Base-by-base conservation (phyloP, 2,329 filamentous ascomycete species). In the Ilyonectria robusta region DNA sequence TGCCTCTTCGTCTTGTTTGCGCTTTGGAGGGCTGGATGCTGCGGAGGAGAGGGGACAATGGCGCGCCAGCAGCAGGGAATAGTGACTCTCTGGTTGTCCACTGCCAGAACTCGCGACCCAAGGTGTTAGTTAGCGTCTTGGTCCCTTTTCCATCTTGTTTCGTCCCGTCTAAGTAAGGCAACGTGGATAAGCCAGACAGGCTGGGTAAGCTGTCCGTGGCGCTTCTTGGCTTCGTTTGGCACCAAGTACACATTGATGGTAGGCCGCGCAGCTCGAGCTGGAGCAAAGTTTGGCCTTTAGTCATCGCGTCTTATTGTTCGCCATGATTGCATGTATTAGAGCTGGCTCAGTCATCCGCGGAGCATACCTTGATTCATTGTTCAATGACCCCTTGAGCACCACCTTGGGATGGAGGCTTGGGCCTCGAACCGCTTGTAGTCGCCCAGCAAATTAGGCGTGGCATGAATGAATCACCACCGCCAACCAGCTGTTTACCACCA, bases 141-240 rank as follows among this genome's bases (percentile, higher is more conserved):
- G 57, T 47, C 47, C 56, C 56, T 46, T 23, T 46, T 51, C 46
- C 33, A 33, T 6, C n/a, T 44, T 58, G 60, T 63, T 63, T 63
- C 60, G 60, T 58, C 54, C 54, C 58, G 60, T 63, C 54, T 53
- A 21, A 50, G 53, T 53, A 21, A 50, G 46, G 55, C 58, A 46
- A 50, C 60, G 29, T 50, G 60, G 54, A 63, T 44, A 58, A 35
- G 46, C 37, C 44, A 54, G 46, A 19, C 40, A 40, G 11, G 17
- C 40, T 42, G 40, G 40, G 15, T 15, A n/a, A n/a, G 40, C n/a
- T 42, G 40, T 54, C 10, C 7, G 48, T 19, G 21, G 17, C 23
- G 17, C 23, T 42, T 35, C 17, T 37, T 54, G 31, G 29, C 40
- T 55, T 54, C n/a, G 40, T 35, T 26, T 42, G 8, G 19, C 44